A percentile compares a stretch with the other conserved stretches of the same genome.
phyloP scores from a whole-genome alignment of 768 basidiomycete species.

The Suillus clintonianus region DNA sequence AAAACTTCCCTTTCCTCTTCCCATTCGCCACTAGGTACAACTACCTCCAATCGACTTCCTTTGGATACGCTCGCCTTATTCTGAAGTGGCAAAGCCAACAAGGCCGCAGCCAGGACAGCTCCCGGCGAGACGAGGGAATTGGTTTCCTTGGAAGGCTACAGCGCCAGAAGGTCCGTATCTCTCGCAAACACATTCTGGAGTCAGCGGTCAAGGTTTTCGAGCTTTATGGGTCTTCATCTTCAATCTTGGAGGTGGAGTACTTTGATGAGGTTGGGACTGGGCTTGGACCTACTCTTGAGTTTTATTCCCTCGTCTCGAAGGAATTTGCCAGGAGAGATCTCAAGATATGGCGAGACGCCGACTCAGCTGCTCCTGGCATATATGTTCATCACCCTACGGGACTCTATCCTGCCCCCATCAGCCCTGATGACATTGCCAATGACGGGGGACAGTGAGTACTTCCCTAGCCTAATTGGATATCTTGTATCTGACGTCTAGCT shows the following conservation, averaged over 20 bases:
- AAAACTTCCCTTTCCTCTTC: constrained; percentile 98
- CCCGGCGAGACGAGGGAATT: constrained; percentile 86
- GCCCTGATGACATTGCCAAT: constrained; percentile 63
- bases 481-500: constrained; percentile 9
- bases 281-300: constrained; percentile 95
- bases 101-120: constrained; percentile 72
- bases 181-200: constrained; percentile 91
- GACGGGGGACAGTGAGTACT: constrained; percentile 73
- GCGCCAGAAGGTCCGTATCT: constrained; percentile 95
- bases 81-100: constrained; percentile 94
- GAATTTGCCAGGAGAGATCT: constrained; percentile 90
- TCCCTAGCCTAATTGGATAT: background rate
- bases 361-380: constrained; percentile 54
- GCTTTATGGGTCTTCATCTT: constrained; percentile 92
- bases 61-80: constrained; percentile 95
- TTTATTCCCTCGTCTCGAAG: constrained; percentile 95
- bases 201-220: constrained; percentile 97
- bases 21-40: constrained; percentile 97
- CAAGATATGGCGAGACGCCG: constrained; percentile 90
- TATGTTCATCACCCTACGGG: constrained; percentile 87
- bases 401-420: constrained; percentile 85
- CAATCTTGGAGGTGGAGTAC: constrained; percentile 96
- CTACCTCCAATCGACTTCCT: constrained; percentile 96
- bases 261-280: constrained; percentile 99
- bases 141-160: constrained; percentile 91